A percentile compares a stretch with the other conserved stretches of the same genome.
Conservation (phyloP, 23 red algal species). For the Gracilaria domingensis region DNA sequence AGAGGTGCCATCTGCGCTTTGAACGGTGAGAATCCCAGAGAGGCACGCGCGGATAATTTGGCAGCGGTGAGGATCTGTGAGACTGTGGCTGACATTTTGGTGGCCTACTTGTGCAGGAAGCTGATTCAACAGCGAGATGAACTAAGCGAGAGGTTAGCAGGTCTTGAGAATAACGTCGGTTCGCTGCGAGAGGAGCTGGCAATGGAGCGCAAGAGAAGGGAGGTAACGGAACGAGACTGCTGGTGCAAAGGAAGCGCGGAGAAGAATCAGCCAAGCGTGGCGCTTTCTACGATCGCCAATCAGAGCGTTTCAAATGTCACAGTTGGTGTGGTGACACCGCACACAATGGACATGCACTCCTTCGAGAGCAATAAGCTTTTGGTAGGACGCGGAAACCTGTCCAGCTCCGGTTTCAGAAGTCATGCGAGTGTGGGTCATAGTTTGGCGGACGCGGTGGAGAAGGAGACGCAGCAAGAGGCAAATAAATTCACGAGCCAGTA, state of each 20-base stretch:
- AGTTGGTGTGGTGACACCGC: neutral
- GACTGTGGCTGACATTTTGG: slow-evolving; percentile 53
- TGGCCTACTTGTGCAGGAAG: slow-evolving; percentile 18
- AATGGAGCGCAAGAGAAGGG: slow-evolving; percentile 1
- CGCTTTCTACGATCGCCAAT: neutral
- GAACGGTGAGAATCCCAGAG: slow-evolving; percentile 52
- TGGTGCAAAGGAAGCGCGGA: slow-evolving; percentile 46
- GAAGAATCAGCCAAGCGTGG: neutral
- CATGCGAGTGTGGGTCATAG: slow-evolving; percentile 8
- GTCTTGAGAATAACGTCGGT: neutral
- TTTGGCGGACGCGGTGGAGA: neutral
- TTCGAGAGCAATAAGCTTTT: slow-evolving; percentile 16
- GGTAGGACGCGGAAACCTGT: slow-evolving; percentile 6
- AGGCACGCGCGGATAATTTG: slow-evolving; percentile 61
- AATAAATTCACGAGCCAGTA: neutral
- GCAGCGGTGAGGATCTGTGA: slow-evolving; percentile 63
- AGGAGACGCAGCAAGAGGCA: neutral
- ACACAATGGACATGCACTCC: slow-evolving; percentile 12
- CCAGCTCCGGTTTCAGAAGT: slow-evolving; percentile 2
- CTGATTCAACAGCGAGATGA: slow-evolving; percentile 37
- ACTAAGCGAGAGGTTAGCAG: neutral
- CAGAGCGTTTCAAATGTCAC: neutral
- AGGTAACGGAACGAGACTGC: slow-evolving; percentile 15
- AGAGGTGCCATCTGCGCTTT: slow-evolving; percentile 31
- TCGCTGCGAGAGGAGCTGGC: slow-evolving; percentile 5